phyloP scores from a whole-genome alignment of 331 rosid genomes.

The Telfairia occidentalis region DNA sequence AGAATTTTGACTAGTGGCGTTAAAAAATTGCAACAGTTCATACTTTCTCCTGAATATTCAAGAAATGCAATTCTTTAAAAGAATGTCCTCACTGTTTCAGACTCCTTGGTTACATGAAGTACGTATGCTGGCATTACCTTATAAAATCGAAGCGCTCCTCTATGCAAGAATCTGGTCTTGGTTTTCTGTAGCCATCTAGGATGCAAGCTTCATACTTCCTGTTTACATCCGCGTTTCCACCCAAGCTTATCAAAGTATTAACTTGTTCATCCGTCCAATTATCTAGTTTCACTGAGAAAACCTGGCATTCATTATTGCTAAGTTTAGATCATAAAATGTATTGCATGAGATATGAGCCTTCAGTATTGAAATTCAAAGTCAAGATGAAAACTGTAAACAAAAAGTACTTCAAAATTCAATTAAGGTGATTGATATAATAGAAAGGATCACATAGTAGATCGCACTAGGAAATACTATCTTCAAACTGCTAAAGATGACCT shows the following conservation, averaged over 20 bases:
- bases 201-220: constrained; percentile 66
- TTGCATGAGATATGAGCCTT: background rate
- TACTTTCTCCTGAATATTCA: constrained; percentile 66
- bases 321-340: background rate
- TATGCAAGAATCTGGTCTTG: constrained; percentile 54
- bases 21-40: constrained; percentile 44
- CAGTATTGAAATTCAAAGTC: background rate
- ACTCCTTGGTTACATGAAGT: background rate
- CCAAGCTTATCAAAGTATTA: constrained; percentile 40
- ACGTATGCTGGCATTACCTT: constrained; percentile 28
- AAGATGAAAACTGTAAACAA: background rate
- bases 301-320: constrained; percentile 30
- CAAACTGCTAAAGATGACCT: background rate
- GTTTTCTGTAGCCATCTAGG: constrained; percentile 36
- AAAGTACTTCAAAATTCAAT: background rate
- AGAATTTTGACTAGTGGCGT: constrained; percentile 13
- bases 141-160: constrained; percentile 73
- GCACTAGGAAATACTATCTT: background rate
- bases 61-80: constrained; percentile 22
- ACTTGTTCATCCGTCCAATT: constrained; percentile 80
- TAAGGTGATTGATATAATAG: background rate
- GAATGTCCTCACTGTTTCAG: background rate
- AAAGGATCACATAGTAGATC: background rate
- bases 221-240: constrained; percentile 62
- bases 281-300: constrained; percentile 80